Base-by-base conservation (phyloP, 257 asterid species). In the Capsicum rhomboideum region DNA sequence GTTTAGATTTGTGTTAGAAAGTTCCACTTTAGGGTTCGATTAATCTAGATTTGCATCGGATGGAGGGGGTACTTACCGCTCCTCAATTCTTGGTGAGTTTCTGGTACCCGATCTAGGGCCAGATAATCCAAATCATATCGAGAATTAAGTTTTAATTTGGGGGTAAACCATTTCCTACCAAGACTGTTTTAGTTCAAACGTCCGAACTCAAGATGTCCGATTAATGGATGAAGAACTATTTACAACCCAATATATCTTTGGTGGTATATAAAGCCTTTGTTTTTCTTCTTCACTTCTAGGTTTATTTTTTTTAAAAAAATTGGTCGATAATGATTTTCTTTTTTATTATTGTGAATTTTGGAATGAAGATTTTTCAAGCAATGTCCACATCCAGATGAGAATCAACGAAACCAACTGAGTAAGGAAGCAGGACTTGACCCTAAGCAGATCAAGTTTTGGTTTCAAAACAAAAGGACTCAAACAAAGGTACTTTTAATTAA, bases 381-480 rank as follows among this genome's bases (percentile, higher is more conserved):
- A 20, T 87, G 89, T 83, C 95, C 91, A 8, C 89, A 87, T 77
- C 97, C 97, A 4, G 91, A 92, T 83, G 91, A 89, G 82, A 88
- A 88, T 84, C 94, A 92, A 69, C 86, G 93, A 80, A 88, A 71
- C 55, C 92, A 90, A 55, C 66, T 93, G 59, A 87, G 97, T 87
- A 79, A 80, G 72, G 90, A 92, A 56, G 69, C 89, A 6, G 91
- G 93, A 46, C 93, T 94, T 44, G 94, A 92, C 78, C 91, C 90
- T 42, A 85, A 83, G 58, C 96, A 92, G 84, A 89, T 94, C n/a
- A 91, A 93, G 63, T 92, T 87, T 84, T 94, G 94, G 98, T 94
- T 94, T 89, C 97, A 94, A 88, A 94, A 94, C 58, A 93, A 93
- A 80, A 86, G 96, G 83, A 90, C 93, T 46, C 98, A 92, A 82